phyloP scores from a whole-genome alignment of 148 eudicot species.

The Oxyria digyna region DNA sequence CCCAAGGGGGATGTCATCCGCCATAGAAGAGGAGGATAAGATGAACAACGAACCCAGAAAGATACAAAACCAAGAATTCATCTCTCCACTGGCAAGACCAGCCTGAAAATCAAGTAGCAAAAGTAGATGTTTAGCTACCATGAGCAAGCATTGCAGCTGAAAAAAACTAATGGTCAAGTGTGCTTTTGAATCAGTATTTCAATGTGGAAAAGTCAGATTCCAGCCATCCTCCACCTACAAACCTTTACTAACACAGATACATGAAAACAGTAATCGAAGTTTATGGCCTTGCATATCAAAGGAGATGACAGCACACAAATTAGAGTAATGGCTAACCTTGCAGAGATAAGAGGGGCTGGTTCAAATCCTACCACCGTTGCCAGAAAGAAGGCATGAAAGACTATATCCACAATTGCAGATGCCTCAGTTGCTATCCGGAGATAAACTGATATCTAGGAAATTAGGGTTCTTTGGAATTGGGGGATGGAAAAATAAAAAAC shows the following conservation, averaged over 20 bases:
- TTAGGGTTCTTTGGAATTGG: no score
- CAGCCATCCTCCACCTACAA: background rate
- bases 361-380: no score
- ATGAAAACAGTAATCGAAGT: background rate
- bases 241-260: background rate
- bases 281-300: background rate
- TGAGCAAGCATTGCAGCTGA: background rate
- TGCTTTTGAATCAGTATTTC: background rate
- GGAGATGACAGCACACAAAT: background rate
- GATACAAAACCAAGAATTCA: background rate
- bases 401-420: conserved; percentile 80
- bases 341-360: conserved; percentile 76
- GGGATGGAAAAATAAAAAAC: no score
- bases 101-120: conserved; percentile 36
- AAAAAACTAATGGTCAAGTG: background rate
- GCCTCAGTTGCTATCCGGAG: conserved; percentile 89
- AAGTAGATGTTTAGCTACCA: background rate
- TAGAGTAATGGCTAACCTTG: conserved; percentile 32
- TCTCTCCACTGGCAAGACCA: conserved; percentile 84
- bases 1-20: conserved; percentile 27
- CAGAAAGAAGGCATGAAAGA: no score
- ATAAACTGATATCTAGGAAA: no score
- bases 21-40: background rate
- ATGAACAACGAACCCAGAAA: background rate
- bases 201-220: background rate